Evolutionary conservation across 352 stramenopile genomes (phyloP).

Genomic region (Phytopythium mirpurense): DNA sequence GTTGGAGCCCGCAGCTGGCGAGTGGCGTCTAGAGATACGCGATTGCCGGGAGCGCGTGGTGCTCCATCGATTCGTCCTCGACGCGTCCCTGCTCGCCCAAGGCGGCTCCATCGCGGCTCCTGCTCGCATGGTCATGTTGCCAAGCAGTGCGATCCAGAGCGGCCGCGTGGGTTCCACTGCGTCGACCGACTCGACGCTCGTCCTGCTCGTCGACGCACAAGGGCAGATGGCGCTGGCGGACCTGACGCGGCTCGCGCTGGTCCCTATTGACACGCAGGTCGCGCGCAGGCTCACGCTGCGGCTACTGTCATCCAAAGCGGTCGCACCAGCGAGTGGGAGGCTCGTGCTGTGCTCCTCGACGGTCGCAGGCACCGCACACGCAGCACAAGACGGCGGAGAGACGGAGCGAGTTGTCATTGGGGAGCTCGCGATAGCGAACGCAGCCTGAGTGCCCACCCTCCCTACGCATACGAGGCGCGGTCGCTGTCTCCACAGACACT

Average conservation of each 20-base stretch:
- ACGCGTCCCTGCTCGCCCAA: conserved; percentile 2
- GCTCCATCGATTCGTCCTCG: conserved; percentile 22
- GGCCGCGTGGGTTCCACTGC: conserved; percentile 3
- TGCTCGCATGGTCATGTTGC: conserved; percentile 3
- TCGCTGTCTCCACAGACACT: neutral
- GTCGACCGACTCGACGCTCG: conserved; percentile 3
- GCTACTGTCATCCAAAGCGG: neutral
- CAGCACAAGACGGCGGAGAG: neutral
- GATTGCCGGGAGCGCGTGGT: conserved; percentile 24
- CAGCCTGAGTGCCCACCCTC: too few species aligned
- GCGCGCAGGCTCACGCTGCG: conserved; percentile 8
- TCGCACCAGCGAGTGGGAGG: neutral
- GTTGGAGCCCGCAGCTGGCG: neutral
- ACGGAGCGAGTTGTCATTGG: conserved; percentile 1
- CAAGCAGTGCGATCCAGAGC: neutral
- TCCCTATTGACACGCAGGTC: conserved; percentile 14
- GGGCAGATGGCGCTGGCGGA: conserved; percentile 26
- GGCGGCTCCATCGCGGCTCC: neutral
- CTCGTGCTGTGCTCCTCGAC: neutral
- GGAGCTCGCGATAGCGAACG: neutral
- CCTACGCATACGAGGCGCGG: neutral
- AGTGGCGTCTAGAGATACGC: conserved; percentile 35
- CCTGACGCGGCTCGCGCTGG: conserved; percentile 4
- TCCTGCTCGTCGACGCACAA: conserved; percentile 18
- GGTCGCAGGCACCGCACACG: neutral